A percentile compares a stretch with the other conserved stretches of the same genome.
Evolutionary conservation across 2,329 filamentous ascomycete genomes (phyloP).

Genomic region (Sclerotinia borealis): DNA sequence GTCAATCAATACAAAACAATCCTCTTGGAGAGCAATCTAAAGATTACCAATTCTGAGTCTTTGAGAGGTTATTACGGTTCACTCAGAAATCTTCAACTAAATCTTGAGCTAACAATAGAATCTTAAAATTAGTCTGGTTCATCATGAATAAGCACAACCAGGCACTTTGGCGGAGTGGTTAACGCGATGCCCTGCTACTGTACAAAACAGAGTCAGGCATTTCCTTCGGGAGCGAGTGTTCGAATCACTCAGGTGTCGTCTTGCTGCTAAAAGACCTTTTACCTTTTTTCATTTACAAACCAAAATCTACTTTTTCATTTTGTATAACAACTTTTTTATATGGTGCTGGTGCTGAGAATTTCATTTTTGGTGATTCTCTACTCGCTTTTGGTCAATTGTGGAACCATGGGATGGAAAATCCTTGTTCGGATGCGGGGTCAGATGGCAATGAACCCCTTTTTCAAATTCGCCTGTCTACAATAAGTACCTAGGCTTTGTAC

Average conservation of each 20-base stretch:
- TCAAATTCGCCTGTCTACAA: conserved; percentile 1
- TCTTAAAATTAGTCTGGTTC: too few relatives aligned
- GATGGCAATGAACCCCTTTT: neutral
- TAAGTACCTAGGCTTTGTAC: too few relatives aligned
- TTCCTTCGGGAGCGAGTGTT: conserved; percentile 9
- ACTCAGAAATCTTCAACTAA: too few relatives aligned
- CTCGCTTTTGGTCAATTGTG: too few relatives aligned
- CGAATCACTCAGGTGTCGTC: conserved; percentile 9
- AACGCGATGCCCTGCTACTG: conserved; percentile 11
- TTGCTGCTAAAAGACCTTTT: neutral
- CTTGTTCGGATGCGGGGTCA: neutral
- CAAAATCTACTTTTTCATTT: neutral
- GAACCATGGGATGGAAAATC: neutral
- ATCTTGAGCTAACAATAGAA: too few relatives aligned
- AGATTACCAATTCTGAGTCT: too few relatives aligned
- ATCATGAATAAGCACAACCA: neutral
- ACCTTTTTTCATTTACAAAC: accelerated
- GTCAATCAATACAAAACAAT: too few relatives aligned
- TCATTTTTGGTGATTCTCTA: neutral
- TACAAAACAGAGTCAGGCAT: neutral
- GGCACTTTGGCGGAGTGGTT: conserved; percentile 11
- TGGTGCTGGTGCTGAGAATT: neutral
- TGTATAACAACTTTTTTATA: too few relatives aligned
- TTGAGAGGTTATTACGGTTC: too few relatives aligned
- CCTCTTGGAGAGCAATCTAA: too few relatives aligned